Evolutionary conservation across 345 rosid species (phyloP), one percentile per base, ranked within the genome.

Genomic region (Bruguiera parviflora): DNA sequence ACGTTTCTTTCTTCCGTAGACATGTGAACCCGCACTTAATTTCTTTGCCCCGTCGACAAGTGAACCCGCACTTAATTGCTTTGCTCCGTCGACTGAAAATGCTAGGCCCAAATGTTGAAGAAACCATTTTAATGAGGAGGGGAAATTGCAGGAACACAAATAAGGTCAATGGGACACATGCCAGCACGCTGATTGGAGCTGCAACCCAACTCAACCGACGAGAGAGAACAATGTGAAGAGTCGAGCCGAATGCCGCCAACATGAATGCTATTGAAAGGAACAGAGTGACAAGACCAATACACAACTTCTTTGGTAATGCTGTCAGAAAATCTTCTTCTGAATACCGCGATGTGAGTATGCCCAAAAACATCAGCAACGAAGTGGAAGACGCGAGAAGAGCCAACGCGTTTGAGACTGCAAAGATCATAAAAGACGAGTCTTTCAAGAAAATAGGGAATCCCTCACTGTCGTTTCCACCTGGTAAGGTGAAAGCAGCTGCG

Each of bases 341-440:
- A 20, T 37, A 37, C 0, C 27, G 13, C 4, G 62, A 70, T 9
- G 59, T 53, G 21, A 70, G 61, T 21, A 70, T 25, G 21, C 68
- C 37, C 29, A 64, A 4, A 31, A 71, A 64, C 53, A 71, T 57
- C 3, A 63, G 8, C 29, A 71, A 13, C 3, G 69, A 47, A 21
- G 65, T 21, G 2, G 74, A 56, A 4, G 65, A 19, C 11, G 21
- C 13, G 0, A 51, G 18, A 9, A 49, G 2, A 22, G 58, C 49
- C 6, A 29, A 16, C 10, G 74, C 74, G 43, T 57, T 8, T 0
- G 68, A 71, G 21, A 39, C 5, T 0, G 64, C 9, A 6, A 46
- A 69, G 0, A 49, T 21, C 58, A 61, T 8, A n/a, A 35, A 21
- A 18, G 65, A 35, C 4, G 2, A 10, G 8, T 61, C 2, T 1